Evolutionary conservation across 805 yeast genomes (phyloP).

Genomic region (Ogataea nitratoaversa): DNA sequence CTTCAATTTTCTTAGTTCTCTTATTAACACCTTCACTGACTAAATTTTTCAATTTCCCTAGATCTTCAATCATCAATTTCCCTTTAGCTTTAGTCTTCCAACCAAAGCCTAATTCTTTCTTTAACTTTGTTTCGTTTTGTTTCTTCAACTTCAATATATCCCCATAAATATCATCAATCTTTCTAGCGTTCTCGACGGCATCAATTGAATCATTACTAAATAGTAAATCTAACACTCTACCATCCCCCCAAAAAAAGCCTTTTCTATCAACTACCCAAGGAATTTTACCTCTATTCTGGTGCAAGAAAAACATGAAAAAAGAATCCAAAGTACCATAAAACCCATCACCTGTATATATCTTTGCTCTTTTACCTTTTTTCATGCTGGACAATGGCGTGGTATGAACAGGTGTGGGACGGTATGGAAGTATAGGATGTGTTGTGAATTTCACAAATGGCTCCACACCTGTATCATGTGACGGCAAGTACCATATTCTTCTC

Average conservation of each 20-base stretch:
- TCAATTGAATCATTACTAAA: slow-evolving; percentile 77
- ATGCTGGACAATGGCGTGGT: slow-evolving; percentile 59
- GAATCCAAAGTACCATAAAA: slow-evolving; percentile 80
- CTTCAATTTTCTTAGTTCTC: not conserved
- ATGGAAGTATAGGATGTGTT: slow-evolving; percentile 73
- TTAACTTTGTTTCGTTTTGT: slow-evolving; percentile 45
- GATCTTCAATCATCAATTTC: slow-evolving; percentile 40
- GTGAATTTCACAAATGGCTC: slow-evolving; percentile 49
- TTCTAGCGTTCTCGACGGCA: slow-evolving; percentile 55
- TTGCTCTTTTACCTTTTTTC: slow-evolving; percentile 53
- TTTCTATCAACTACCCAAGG: slow-evolving; percentile 81
- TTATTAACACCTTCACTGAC: slow-evolving; percentile 6
- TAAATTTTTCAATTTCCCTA: slow-evolving; percentile 25
- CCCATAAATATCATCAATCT: slow-evolving; percentile 28
- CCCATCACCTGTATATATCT: slow-evolving; percentile 84
- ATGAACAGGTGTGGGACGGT: slow-evolving; percentile 69
- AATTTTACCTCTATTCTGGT: slow-evolving; percentile 48
- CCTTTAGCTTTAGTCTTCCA: slow-evolving; percentile 53
- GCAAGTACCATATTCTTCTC: slow-evolving; percentile 73
- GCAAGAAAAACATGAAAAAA: slow-evolving; percentile 68
- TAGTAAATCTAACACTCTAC: slow-evolving; percentile 75
- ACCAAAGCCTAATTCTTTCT: slow-evolving; percentile 54
- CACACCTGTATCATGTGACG: slow-evolving; percentile 51
- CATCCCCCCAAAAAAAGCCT: slow-evolving; percentile 93
- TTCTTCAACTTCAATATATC: slow-evolving; percentile 36